Evolutionary conservation across 192 early-diverging fungal species (phyloP), one percentile per base, ranked within the genome.

Genomic region (Chytriomyces hyalinus): DNA sequence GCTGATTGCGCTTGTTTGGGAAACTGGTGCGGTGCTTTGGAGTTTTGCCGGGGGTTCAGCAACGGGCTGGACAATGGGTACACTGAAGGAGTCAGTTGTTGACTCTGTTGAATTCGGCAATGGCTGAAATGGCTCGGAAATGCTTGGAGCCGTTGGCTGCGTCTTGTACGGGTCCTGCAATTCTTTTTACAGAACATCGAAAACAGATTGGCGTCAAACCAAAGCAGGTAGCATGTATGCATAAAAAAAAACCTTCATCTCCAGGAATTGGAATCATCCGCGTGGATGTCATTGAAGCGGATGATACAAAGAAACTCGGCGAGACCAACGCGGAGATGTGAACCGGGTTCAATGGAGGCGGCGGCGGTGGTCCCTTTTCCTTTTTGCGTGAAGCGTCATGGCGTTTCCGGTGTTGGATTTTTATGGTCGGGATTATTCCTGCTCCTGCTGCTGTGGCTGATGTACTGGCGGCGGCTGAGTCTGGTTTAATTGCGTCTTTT

Each of bases 321-420:
- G 17, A 66, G 59, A 44, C 68, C 76, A 43, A 63, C 68, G 48
- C 45, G 66, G 68, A 73, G 59, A 68, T 63, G 74, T 46, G 46
- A 79, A 46, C 66, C 36, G 72, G 72, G 43, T 73, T 73, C n/a
- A 73, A 20, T 24, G 72, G 72, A n/a, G 72, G 72, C 10, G 72
- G 72, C 26, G 72, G 72, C 22, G 72, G 72, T 4, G 72, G 72
- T 6, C 59, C 72, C 45, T 73, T 73, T 36, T 36, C 28, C 45
- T 63, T 61, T 44, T 73, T 73, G 57, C 45, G 57, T 45, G 44
- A 48, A 22, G 62, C 20, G 5, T 17, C 24, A 13, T 71, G 3
- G 22, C 36, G 13, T 36, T 62, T 10, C 44, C 59, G 6, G 5
- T 28, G 57, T 63, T 43, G 11, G 36, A 13, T 63, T 63, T 15